Percentiles rank a stretch among this genome's conserved stretches.
These are phyloP conservation scores for Scedosporium boydii DNA, from an alignment of 2,329 filamentous ascomycete species.

Conservation along the genomic window DNA sequence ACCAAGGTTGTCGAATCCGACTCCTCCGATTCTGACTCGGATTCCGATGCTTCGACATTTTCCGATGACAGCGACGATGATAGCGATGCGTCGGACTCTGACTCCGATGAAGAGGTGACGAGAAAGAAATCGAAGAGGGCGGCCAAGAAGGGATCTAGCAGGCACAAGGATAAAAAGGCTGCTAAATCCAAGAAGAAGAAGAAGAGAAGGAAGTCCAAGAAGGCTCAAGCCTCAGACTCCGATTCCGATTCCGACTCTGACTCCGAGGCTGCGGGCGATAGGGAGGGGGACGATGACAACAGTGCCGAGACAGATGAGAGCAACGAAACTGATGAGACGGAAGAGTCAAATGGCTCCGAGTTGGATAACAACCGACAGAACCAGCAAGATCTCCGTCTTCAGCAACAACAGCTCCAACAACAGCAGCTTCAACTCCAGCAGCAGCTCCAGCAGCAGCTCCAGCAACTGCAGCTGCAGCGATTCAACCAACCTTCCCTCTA, in stretches of 20 bases:
- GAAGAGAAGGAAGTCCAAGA: background rate
- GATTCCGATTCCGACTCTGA: background rate
- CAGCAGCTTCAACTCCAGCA: background rate
- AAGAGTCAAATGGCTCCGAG: background rate
- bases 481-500: background rate
- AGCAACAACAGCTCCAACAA: background rate
- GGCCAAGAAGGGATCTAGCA: background rate
- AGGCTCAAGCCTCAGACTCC: background rate
- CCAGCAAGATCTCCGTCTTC: background rate
- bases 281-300: background rate
- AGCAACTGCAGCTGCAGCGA: background rate
- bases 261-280: background rate
- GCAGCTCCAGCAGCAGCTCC: background rate
- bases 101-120: background rate
- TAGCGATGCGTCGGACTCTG: background rate
- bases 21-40: background rate
- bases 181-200: background rate
- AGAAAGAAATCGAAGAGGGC: conserved; percentile 2
- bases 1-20: background rate
- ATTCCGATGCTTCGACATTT: background rate
- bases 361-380: background rate
- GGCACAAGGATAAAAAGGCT: background rate
- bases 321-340: background rate
- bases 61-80: conserved; percentile 3
- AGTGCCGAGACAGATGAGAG: background rate